Conservation (phyloP, 1,139 yeast genomes). For the Saccharomycopsis hybrid region DNA sequence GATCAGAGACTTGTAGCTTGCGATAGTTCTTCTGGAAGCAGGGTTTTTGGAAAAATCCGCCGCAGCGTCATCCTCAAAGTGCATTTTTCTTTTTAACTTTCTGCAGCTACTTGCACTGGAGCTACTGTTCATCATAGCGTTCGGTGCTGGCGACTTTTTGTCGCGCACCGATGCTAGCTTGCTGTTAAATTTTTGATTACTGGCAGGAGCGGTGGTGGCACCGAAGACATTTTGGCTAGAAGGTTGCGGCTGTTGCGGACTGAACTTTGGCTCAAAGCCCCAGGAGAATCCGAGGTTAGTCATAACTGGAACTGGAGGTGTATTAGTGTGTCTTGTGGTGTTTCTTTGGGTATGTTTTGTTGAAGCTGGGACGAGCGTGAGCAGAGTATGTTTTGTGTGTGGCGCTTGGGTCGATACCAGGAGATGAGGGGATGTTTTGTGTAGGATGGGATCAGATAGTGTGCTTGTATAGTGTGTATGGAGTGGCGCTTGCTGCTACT, state of each 20-base stretch:
- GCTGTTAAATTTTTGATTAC: background rate
- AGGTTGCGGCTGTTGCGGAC: background rate
- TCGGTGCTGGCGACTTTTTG: background rate
- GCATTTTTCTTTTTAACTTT: conserved; percentile 2
- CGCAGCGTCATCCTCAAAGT: background rate
- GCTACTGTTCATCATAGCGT: background rate
- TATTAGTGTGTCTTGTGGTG: too few relatives aligned
- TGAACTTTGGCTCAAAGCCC: conserved; percentile 20
- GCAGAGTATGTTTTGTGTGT: too few relatives aligned
- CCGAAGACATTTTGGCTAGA: background rate
- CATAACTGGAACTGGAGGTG: too few relatives aligned
- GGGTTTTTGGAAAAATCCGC: background rate
- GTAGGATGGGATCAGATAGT: too few relatives aligned
- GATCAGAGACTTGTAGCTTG: background rate
- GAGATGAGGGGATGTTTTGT: too few relatives aligned
- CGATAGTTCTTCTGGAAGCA: background rate
- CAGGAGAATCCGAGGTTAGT: conserved; percentile 17
- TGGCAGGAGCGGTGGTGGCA: background rate
- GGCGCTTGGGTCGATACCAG: too few relatives aligned
- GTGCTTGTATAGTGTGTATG: too few relatives aligned
- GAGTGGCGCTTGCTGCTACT: too few relatives aligned
- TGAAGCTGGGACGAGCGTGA: too few relatives aligned
- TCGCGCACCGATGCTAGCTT: background rate
- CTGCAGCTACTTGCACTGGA: background rate
- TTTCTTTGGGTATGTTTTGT: too few relatives aligned